A percentile compares a stretch with the other conserved stretches of the same genome.
Conservation (phyloP, 106 monocot genomes). For the Allium cepa region DNA sequence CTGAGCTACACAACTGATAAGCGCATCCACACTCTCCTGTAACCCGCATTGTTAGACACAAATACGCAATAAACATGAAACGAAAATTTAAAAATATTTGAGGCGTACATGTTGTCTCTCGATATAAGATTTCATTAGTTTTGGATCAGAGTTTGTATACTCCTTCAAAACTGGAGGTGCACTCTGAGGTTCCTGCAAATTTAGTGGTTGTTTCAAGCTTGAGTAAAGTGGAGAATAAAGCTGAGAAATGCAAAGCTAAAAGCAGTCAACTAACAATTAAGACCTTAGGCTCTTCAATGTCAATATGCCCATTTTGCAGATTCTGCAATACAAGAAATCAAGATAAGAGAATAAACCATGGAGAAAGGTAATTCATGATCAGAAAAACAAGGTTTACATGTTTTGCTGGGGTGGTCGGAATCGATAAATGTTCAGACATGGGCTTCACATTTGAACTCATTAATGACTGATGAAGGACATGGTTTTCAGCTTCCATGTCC, state of each 20-base stretch:
- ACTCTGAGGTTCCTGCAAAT: constrained; percentile 57
- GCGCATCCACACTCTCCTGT: constrained; percentile 80
- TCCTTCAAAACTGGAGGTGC: constrained; percentile 50
- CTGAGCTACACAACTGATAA: constrained; percentile 65
- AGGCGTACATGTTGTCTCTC: constrained; percentile 77
- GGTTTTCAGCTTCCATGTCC: constrained; percentile 83
- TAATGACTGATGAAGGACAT: constrained; percentile 76
- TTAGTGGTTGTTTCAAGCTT: neutral
- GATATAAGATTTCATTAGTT: constrained; percentile 43
- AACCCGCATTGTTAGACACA: constrained; percentile 6
- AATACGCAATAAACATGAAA: neutral
- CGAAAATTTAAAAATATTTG: neutral
- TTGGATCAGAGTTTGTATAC: constrained; percentile 45
- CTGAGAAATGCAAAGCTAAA: too few species aligned
- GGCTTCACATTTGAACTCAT: constrained; percentile 44
- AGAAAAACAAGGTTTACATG: constrained; percentile 24
- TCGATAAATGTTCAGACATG: constrained; percentile 36
- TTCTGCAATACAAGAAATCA: constrained; percentile 15
- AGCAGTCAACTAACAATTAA: neutral
- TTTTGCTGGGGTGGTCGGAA: constrained; percentile 41
- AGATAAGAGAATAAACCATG: constrained; percentile 3
- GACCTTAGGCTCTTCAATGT: constrained; percentile 41
- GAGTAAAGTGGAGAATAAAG: neutral
- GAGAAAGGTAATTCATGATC: constrained; percentile 2
- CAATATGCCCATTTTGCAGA: constrained; percentile 50